Evolutionary conservation across 108 stramenopile species (phyloP).

Genomic region (Cyclotella distinguenda): DNA sequence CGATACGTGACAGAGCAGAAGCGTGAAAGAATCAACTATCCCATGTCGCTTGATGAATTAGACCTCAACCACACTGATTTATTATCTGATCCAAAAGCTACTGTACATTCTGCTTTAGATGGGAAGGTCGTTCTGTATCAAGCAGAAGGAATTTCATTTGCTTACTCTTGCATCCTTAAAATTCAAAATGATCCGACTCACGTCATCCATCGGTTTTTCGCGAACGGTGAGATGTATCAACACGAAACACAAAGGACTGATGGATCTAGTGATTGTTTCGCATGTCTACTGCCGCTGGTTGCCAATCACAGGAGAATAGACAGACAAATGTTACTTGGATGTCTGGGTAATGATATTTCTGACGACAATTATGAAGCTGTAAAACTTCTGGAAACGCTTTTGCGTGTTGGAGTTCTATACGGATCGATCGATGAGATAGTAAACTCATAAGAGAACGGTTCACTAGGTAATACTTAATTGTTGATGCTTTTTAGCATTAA

Average conservation of each 20-base stretch:
- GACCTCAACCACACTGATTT: conserved; percentile 13
- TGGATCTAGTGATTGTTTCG: background rate
- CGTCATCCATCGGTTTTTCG: conserved; percentile 47
- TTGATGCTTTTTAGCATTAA: no score
- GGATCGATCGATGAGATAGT: conserved; percentile 17
- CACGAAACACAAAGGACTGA: background rate
- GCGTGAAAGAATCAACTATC: conserved; percentile 50
- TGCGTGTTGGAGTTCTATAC: conserved; percentile 38
- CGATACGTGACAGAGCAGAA: conserved; percentile 69
- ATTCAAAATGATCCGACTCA: background rate
- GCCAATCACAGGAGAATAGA: conserved; percentile 38
- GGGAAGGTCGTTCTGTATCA: conserved; percentile 54
- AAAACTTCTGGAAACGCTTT: conserved; percentile 35
- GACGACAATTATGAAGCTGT: conserved; percentile 10
- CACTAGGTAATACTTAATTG: background rate
- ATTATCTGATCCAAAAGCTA: conserved; percentile 41
- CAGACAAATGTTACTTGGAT: conserved; percentile 10
- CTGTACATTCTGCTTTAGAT: conserved; percentile 39
- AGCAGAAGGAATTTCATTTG: conserved; percentile 75
- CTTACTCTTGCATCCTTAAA: conserved; percentile 53
- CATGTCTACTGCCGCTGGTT: conserved; percentile 17
- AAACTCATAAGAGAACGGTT: background rate
- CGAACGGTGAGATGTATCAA: conserved; percentile 52
- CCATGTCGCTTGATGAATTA: conserved; percentile 42
- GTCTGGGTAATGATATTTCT: background rate